phyloP scores from a whole-genome alignment of 2,329 filamentous ascomycete genomes.

The Aspergillus sclerotialis region DNA sequence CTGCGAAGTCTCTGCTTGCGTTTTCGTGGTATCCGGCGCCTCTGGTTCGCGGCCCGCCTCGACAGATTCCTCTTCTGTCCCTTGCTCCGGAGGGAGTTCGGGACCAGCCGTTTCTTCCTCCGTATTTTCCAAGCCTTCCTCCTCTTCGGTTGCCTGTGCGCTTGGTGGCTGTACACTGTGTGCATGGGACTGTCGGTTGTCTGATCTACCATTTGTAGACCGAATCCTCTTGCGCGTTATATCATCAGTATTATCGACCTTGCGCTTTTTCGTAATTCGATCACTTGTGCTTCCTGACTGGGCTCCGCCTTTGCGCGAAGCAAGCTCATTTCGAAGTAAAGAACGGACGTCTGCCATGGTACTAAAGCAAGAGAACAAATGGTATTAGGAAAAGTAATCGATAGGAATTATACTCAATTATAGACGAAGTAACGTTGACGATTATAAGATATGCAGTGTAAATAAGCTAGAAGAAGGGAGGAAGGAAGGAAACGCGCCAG shows the following conservation, averaged over 20 bases:
- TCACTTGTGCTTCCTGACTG: constrained; percentile 35
- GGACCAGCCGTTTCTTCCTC: constrained; percentile 19
- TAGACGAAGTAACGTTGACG: neutral
- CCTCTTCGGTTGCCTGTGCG: constrained; percentile 16
- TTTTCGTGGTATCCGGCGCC: constrained; percentile 5
- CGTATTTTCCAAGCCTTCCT: constrained; percentile 17
- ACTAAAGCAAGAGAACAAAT: neutral
- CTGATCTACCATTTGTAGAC: constrained; percentile 24
- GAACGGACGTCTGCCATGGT: constrained; percentile 72
- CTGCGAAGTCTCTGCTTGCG: constrained; percentile 10
- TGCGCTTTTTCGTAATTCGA: constrained; percentile 48
- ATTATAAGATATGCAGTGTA: neutral
- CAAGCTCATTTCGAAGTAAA: constrained; percentile 70
- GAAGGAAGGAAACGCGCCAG: constrained; percentile 10
- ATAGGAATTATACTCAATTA: neutral
- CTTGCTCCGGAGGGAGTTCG: constrained; percentile 11
- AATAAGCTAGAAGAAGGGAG: neutral
- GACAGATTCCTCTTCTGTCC: constrained; percentile 7
- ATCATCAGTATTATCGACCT: constrained; percentile 39
- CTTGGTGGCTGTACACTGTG: constrained; percentile 17
- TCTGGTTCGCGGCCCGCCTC: constrained; percentile 5
- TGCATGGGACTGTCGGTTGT: constrained; percentile 25
- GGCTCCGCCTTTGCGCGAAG: constrained; percentile 63
- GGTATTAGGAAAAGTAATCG: neutral
- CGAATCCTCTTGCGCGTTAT: constrained; percentile 39